Evolutionary conservation across 116 monocot genomes (phyloP).

Genomic region (Dioscorea cayenensis): DNA sequence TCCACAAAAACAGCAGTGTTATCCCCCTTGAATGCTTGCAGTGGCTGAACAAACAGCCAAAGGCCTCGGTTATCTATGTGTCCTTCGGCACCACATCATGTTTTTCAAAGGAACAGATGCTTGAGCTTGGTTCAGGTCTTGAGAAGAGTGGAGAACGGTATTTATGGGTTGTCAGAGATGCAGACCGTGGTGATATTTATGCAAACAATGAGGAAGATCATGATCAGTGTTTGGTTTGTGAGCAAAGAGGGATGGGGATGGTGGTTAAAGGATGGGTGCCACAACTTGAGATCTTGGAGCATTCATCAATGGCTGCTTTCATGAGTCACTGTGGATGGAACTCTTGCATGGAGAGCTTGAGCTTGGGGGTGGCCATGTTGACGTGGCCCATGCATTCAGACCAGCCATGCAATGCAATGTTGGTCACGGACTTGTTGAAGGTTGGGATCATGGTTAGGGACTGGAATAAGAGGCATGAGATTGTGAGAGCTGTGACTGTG

Average conservation of each 20-base stretch:
- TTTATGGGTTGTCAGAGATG: slow-evolving; percentile 35
- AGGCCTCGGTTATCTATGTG: slow-evolving; percentile 33
- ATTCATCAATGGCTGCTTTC: slow-evolving; percentile 25
- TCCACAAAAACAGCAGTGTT: no score
- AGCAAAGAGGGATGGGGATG: slow-evolving; percentile 16
- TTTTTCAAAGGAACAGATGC: slow-evolving; percentile 22
- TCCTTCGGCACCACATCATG: slow-evolving; percentile 38
- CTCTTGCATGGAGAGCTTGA: slow-evolving; percentile 31
- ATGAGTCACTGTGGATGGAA: slow-evolving; percentile 42
- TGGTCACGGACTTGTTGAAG: slow-evolving; percentile 18
- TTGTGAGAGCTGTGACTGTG: neutral
- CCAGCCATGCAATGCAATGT: slow-evolving; percentile 37
- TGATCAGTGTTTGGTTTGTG: no score
- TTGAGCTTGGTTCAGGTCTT: slow-evolving; percentile 26
- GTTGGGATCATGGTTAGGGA: slow-evolving; percentile 18
- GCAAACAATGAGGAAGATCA: neutral
- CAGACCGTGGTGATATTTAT: slow-evolving; percentile 26
- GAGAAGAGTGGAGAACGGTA: slow-evolving; percentile 22
- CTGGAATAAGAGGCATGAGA: slow-evolving; percentile 1
- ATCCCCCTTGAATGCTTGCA: slow-evolving; percentile 14
- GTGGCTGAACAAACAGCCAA: slow-evolving; percentile 34
- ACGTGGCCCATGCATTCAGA: slow-evolving; percentile 54
- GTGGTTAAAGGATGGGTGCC: slow-evolving; percentile 41
- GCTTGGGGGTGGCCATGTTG: slow-evolving; percentile 33
- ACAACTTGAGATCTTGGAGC: slow-evolving; percentile 38